Evolutionary conservation across 2,329 filamentous ascomycete species (phyloP), one percentile per base, ranked within the genome.

Genomic region (Colletotrichum endophyticum): DNA sequence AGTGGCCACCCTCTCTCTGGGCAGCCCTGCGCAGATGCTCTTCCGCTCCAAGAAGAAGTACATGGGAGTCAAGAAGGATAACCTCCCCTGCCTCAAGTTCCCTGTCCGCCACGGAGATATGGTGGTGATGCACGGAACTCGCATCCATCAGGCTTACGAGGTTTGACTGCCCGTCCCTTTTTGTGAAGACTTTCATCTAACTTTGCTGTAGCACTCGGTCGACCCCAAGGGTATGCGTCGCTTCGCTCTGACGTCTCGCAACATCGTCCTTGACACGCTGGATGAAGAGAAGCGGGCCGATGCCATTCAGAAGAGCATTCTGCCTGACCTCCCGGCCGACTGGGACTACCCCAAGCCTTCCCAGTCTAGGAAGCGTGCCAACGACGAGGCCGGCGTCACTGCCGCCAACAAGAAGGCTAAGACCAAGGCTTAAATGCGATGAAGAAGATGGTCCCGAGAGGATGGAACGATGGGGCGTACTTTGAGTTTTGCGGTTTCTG

Each of bases 71-170:
- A 32, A 56, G 9, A 30, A 75, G 8, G 30, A 32, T 19, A 19
- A 30, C n/a, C 16, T n/a, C 1, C 13, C 36, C 22, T n/a, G 76
- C 7, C 78, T 90, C 0, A 81, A 84, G 7, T 79, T 90, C 1
- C 78, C 81, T 2, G 83, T 94, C 5, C 85, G 87, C 9, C 92
- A 94, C 80, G 93, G 92, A 1, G 92, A 94, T 80, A 88, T 94
- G 13, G 87, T 92, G 3, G 84, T 94, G 22, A 94, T 94, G 92
- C 88, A 92, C 78, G 92, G 92, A 0, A 84, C 84, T 0, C 83
- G 85, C 0, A 90, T 94, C 15, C 93, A 94, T 79, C 85, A 87
- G 78, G 85, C 88, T 25, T 92, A 92, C 71, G 91, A 93, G 78
- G 89, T 88, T 78, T 78, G 84, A 82, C 15, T 32, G 16, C 25